Percentiles rank a stretch among this genome's conserved stretches.
phyloP scores from a whole-genome alignment of 208 protist species.

The Acanthamoeba healyi region DNA sequence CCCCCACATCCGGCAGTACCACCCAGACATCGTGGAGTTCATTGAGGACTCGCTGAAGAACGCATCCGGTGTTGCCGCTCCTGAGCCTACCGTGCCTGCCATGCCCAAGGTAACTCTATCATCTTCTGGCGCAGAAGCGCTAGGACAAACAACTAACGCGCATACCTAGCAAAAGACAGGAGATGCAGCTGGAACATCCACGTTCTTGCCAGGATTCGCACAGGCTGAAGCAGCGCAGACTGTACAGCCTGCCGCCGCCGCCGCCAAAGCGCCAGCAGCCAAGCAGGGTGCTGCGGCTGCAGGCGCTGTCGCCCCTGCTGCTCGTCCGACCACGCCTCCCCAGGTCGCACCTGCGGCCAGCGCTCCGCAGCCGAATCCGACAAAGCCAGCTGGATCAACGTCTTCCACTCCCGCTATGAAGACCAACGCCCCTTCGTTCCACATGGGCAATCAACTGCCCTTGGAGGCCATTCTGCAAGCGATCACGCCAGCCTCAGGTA shows the following conservation, averaged over 20 bases:
- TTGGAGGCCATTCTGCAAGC: conserved; percentile 60
- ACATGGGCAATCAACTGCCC: conserved; percentile 63
- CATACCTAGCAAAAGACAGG: conserved; percentile 49
- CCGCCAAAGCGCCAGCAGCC: not conserved
- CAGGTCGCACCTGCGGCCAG: not conserved
- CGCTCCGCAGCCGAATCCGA: not conserved
- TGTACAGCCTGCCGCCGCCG: not conserved
- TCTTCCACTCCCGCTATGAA: conserved; percentile 6
- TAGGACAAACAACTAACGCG: not conserved
- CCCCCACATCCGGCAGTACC: conserved; percentile 82
- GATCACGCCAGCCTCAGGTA: conserved; percentile 55
- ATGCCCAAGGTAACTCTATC: conserved; percentile 64
- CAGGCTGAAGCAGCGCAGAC: conserved; percentile 36
- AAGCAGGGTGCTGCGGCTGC: not conserved
- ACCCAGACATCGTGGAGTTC: conserved; percentile 85
- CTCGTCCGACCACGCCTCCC: conserved; percentile 7
- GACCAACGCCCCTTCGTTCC: conserved; percentile 13
- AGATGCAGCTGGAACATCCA: conserved; percentile 31
- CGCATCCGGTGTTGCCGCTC: not conserved
- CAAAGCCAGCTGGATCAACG: not conserved
- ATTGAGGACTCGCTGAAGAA: conserved; percentile 80
- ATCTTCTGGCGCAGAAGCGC: too few species aligned
- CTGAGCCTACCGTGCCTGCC: conserved; percentile 44
- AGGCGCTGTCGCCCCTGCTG: not conserved
- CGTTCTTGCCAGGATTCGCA: conserved; percentile 45